Evolutionary conservation across 2,329 filamentous ascomycete species (phyloP), one percentile per base, ranked within the genome.

Genomic region (Geosmithia flava): DNA sequence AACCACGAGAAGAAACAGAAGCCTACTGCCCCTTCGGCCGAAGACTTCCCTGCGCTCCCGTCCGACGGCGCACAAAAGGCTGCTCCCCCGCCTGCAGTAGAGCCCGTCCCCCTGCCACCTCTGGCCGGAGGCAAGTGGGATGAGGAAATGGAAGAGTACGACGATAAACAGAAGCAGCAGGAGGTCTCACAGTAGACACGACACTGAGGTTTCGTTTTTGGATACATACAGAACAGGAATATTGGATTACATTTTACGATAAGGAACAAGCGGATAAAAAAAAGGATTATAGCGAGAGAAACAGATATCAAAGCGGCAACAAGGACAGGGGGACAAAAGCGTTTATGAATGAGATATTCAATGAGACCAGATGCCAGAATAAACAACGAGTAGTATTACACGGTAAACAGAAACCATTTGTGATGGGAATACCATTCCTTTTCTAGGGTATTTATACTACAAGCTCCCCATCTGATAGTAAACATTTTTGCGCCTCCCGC

Each of bases 71-170:
- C 27, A 8, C 62, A 56, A 48, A 58, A 60, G 49, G 50, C 52
- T 16, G 52, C 56, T 17, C 52, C 59, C 40, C 59, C 67, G 48
- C 55, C 59, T 3, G 62, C 62, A 1, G 15, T 42, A 19, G n/a
- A 44, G 42, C 46, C 45, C 7, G 20, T 39, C 7, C 19, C 19
- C 1, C 41, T 42, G 16, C 56, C 61, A 3, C 62, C 48, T 57
- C 67, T 16, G 42, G 50, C 49, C 1, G 59, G 70, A 8, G 68
- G 63, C 11, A 65, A 72, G 48, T 80, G 76, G 76, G 76, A 74
- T 46, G 76, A 80, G 37, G 76, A 80, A 61, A 74, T 80, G 67
- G 73, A 73, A 45, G 71, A 66, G 5, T 60, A 72, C 13, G 72
- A 76, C 23, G 68, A 63, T 30, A 60, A 58, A 43, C 54, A 58